Evolutionary conservation across 1,284 basidiomycete species (phyloP).

Genomic region (Rhodotorula sp.): DNA sequence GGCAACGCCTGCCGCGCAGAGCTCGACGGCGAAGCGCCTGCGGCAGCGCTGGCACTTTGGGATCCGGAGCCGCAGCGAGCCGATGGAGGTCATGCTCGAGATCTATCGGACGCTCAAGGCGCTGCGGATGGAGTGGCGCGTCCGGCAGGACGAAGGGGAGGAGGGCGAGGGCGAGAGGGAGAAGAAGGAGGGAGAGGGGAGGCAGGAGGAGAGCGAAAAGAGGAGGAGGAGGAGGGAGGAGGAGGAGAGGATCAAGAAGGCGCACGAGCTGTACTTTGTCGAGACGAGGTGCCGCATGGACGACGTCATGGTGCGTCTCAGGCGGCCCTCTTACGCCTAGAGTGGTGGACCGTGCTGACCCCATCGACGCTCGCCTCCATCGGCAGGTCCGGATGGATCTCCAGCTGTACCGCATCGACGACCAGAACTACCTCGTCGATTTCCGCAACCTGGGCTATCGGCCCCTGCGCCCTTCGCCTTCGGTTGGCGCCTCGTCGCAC

Average conservation of each 20-base stretch:
- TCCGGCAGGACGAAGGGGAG: slow-evolving; percentile 34
- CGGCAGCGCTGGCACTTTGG: slow-evolving; percentile 89
- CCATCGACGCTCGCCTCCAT: neutral
- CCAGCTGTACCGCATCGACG: slow-evolving; percentile 93
- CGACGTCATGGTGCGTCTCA: slow-evolving; percentile 75
- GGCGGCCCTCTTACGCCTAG: neutral
- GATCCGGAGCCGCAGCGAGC: slow-evolving; percentile 88
- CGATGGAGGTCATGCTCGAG: slow-evolving; percentile 99
- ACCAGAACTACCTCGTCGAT: slow-evolving; percentile 94
- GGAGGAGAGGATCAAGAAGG: slow-evolving; percentile 55
- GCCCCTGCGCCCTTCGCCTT: slow-evolving; percentile 53
- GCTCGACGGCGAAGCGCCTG: slow-evolving; percentile 24
- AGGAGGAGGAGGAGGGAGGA: slow-evolving; percentile 49
- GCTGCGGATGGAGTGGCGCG: slow-evolving; percentile 93
- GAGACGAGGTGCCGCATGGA: slow-evolving; percentile 88
- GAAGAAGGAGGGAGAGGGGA: slow-evolving; percentile 31
- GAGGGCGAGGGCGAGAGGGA: slow-evolving; percentile 25
- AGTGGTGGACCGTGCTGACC: neutral
- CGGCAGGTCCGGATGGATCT: slow-evolving; percentile 89
- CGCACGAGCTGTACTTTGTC: slow-evolving; percentile 79
- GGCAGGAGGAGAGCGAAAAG: slow-evolving; percentile 50
- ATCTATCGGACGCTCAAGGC: slow-evolving; percentile 90
- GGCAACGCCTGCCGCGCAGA: neutral
- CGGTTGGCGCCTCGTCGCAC: neutral
- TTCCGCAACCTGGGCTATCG: slow-evolving; percentile 97